Evolutionary conservation across 192 early-diverging fungal genomes (phyloP), one percentile per base, ranked within the genome.

Genomic region (Coemansia sp.): DNA sequence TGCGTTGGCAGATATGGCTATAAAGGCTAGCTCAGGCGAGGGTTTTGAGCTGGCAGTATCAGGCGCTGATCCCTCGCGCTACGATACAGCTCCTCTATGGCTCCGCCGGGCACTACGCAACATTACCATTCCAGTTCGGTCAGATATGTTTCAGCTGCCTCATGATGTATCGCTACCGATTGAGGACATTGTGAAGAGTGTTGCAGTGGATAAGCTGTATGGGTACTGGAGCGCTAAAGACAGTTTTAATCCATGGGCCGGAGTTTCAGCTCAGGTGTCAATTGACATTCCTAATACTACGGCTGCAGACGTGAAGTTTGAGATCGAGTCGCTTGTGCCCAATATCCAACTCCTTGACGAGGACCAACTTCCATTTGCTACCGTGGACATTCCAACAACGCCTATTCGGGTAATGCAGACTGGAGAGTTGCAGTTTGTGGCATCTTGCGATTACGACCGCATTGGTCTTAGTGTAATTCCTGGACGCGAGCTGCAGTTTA

Each of bases 161-260:
- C 52, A 13, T 19, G 11, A 22, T 2, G 6, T 59, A 1, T n/a
- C 64, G n/a, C 65, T 65, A 1, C 52, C 61, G 2, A 2, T 66
- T 23, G 56, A 43, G 13, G 65, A 29, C 16, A 22, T 68, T 52
- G 47, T 76, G 23, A 59, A 59, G 26, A 62, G 59, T 16, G 29
- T 71, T n/a, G 49, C 58, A n/a, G 58, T 69, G 11, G 64, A 68
- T 32, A 59, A 59, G 27, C n/a, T 77, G 12, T 77, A 71, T 37
- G 74, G 65, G 12, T 68, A 65, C 59, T 77, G 74, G 74, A 71
- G 68, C 47, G 65, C 74, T 8, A 22, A 62, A 41, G 61, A 68
- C 43, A 70, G 69, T 57, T 77, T 63, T 51, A 63, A 65, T 16
- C 74, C 74, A 3, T 71, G 74, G 61, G 50, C 54, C 10, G 65